Percentiles rank a stretch among this genome's conserved stretches.
phyloP scores from a whole-genome alignment of 371 early-diverging fungal genomes.

The Mucor sp. region DNA sequence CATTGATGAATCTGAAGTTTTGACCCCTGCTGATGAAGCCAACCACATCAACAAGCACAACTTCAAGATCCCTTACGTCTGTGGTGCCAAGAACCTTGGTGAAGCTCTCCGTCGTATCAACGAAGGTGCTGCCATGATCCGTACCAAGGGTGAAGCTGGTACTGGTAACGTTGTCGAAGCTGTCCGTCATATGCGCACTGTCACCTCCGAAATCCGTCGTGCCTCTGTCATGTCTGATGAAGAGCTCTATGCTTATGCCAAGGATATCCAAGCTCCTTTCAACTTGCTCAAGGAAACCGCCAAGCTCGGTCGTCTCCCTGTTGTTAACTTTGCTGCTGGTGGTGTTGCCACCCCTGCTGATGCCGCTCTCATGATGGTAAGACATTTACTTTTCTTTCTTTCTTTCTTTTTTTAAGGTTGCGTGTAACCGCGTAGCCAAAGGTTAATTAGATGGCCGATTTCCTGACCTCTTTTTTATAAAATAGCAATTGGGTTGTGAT shows the following conservation, averaged over 20 bases:
- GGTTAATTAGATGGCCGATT: not conserved
- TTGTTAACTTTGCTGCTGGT: conserved; percentile 98
- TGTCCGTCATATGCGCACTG: conserved; percentile 91
- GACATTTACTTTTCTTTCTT: conserved; percentile 4
- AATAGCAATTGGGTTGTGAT: conserved; percentile 91
- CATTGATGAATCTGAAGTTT: conserved; percentile 96
- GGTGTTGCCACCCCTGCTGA: conserved; percentile 97
- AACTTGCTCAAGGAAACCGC: conserved; percentile 90
- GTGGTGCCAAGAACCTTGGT: conserved; percentile 95
- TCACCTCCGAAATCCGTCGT: conserved; percentile 83
- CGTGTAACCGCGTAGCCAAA: not conserved
- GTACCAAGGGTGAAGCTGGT: conserved; percentile 98
- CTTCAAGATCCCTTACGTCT: conserved; percentile 94
- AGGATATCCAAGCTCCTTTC: conserved; percentile 92
- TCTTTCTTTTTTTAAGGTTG: not conserved
- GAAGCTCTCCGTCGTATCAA: conserved; percentile 96
- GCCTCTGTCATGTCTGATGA: conserved; percentile 71
- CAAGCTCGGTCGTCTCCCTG: conserved; percentile 89
- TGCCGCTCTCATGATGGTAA: conserved; percentile 93
- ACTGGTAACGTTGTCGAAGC: conserved; percentile 97
- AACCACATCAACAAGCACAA: conserved; percentile 94
- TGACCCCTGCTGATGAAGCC: conserved; percentile 93
- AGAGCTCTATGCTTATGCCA: conserved; percentile 86
- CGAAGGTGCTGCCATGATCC: conserved; percentile 98
- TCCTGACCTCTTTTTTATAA: conserved; percentile 1